Percentiles rank a stretch among this genome's conserved stretches.
Evolutionary conservation across 73 alveolate species (phyloP).

Genomic region (Effrenium voratum): DNA sequence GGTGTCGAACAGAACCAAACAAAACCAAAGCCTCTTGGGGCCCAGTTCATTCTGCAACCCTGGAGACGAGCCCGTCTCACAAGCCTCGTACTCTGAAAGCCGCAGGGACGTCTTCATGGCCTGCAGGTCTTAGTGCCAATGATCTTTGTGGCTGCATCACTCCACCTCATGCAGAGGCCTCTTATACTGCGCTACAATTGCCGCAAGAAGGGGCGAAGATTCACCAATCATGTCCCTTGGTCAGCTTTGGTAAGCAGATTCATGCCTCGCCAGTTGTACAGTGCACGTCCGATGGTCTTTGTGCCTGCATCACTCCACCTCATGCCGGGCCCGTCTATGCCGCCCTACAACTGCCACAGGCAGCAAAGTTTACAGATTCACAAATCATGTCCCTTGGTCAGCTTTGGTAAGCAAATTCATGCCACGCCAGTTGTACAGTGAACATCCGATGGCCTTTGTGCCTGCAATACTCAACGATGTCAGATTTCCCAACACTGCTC

Average conservation of each 20-base stretch:
- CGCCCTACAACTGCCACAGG: not conserved
- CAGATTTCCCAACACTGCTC: not conserved
- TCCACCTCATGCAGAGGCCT: not conserved
- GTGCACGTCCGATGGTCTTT: constrained; percentile 8
- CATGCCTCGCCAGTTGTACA: constrained; percentile 6
- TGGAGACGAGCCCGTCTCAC: not conserved
- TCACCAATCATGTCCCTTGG: not conserved
- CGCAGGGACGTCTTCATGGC: constrained; percentile 86
- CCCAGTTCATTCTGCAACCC: not conserved
- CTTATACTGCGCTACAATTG: not conserved
- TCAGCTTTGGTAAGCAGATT: constrained; percentile 89
- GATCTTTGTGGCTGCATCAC: not conserved
- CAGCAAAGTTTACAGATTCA: not conserved
- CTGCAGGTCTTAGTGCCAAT: not conserved
- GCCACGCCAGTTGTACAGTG: constrained; percentile 3
- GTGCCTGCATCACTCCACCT: constrained; percentile 25
- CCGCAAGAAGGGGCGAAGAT: not conserved
- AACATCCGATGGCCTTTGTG: not conserved
- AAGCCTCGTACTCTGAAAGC: constrained; percentile 62
- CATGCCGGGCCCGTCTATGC: not conserved
- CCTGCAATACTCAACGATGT: not conserved
- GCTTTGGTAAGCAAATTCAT: constrained; percentile 65
- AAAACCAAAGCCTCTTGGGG: not conserved
- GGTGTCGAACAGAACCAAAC: too few relatives aligned
- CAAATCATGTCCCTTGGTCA: too few relatives aligned